These are phyloP conservation scores for Dactylellina parvicollis DNA, from an alignment of 2,329 filamentous ascomycete species.

Conservation along the genomic window DNA sequence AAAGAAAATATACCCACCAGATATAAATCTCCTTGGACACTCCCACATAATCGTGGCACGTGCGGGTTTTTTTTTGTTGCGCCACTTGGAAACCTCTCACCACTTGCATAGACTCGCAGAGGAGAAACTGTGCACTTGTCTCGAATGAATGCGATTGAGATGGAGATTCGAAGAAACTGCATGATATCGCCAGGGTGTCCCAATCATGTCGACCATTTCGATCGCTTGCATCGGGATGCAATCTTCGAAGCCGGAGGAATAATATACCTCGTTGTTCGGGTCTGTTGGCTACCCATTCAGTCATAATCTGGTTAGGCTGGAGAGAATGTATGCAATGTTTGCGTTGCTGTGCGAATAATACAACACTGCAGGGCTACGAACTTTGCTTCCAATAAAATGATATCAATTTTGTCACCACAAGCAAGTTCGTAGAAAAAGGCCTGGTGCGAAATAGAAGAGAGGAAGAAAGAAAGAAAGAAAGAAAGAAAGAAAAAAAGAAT, in stretches of 20 bases:
- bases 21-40: constrained; percentile 33
- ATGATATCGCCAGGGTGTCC: constrained; percentile 22
- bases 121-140: constrained; percentile 19
- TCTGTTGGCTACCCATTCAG: not conserved
- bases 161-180: constrained; percentile 28
- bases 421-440: not conserved
- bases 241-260: constrained; percentile 17
- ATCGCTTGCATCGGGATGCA: constrained; percentile 5
- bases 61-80: constrained; percentile 23
- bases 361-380: constrained; percentile 41
- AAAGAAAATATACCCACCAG: constrained; percentile 12
- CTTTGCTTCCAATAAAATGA: constrained; percentile 28
- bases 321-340: constrained; percentile 45
- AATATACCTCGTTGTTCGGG: not conserved
- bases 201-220: constrained; percentile 20
- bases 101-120: constrained; percentile 36
- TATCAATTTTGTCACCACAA: constrained; percentile 31
- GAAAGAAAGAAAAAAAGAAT: not conserved
- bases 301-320: constrained; percentile 26
- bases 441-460: constrained; percentile 7
- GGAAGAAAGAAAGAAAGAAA: not conserved
- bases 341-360: constrained; percentile 53
- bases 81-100: constrained; percentile 49
- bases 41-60: constrained; percentile 36
- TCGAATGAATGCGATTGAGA: constrained; percentile 28